Percentiles rank a stretch among this genome's conserved stretches.
These are phyloP conservation scores for Backusella sp. DNA, from an alignment of 192 early-diverging fungal species.

Conservation along the genomic window DNA sequence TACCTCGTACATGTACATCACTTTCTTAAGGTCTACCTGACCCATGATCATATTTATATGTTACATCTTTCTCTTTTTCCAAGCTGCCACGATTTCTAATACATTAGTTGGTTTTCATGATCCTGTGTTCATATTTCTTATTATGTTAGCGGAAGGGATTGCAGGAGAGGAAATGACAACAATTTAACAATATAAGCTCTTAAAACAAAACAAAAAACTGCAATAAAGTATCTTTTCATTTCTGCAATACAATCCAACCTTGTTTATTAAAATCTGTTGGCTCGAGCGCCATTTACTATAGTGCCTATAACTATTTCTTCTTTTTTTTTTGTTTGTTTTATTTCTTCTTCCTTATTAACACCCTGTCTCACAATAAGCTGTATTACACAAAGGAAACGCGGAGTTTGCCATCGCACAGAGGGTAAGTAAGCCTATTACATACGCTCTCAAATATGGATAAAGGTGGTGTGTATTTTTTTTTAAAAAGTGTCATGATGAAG, in stretches of 20 bases:
- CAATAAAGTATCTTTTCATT: neutral
- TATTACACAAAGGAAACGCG: neutral
- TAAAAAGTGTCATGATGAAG: neutral
- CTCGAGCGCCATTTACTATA: neutral
- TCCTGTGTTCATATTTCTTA: neutral
- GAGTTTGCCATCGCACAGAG: neutral
- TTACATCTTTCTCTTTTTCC: neutral
- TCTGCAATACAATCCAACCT: neutral
- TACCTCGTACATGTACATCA: conserved; percentile 4
- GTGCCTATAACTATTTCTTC: neutral
- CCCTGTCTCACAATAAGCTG: neutral
- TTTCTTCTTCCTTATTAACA: conserved; percentile 6
- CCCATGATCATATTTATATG: neutral
- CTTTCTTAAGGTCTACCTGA: conserved; percentile 1
- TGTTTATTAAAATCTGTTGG: conserved; percentile 6
- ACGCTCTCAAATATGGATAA: neutral
- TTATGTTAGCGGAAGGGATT: neutral
- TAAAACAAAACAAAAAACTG: neutral
- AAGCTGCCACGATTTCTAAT: conserved; percentile 3
- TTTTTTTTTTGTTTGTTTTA: neutral
- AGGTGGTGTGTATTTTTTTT: neutral
- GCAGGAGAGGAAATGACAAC: neutral
- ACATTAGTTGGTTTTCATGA: neutral
- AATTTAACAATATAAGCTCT: neutral
- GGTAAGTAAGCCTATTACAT: neutral